Percentiles rank a stretch among this genome's conserved stretches.
These are phyloP conservation scores for Monilinia aucupariae DNA, from an alignment of 2,329 filamentous ascomycete genomes.

Conservation along the genomic window DNA sequence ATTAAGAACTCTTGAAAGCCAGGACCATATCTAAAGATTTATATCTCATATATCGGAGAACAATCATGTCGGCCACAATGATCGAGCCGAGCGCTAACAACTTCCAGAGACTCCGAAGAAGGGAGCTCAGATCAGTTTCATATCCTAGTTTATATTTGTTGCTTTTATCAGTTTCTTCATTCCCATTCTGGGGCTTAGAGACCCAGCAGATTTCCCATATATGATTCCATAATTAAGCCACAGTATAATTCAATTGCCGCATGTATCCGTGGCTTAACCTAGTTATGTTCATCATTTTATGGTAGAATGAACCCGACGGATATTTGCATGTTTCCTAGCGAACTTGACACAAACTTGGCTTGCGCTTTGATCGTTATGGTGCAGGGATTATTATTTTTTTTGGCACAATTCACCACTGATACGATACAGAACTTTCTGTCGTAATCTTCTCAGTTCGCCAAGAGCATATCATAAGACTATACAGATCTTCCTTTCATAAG, in stretches of 20 bases:
- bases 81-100: background rate
- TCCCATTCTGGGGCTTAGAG: background rate
- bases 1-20: background rate
- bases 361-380: background rate
- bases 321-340: slow-evolving; percentile 2
- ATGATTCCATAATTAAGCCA: background rate
- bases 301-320: slow-evolving; percentile 5
- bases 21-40: background rate
- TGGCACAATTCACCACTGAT: background rate
- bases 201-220: background rate
- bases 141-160: background rate
- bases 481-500: background rate
- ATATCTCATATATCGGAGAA: background rate
- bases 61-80: background rate
- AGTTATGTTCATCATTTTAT: slow-evolving; percentile 4
- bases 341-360: background rate
- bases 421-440: background rate
- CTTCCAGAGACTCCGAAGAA: slow-evolving; percentile 26
- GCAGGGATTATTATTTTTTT: background rate
- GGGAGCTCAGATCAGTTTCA: slow-evolving; percentile 18
- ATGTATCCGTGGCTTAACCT: background rate
- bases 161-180: background rate
- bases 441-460: background rate
- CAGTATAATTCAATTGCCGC: background rate
- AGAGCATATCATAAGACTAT: no score